phyloP scores from a whole-genome alignment of 805 yeast genomes.

The Kuraishia molischiana region DNA sequence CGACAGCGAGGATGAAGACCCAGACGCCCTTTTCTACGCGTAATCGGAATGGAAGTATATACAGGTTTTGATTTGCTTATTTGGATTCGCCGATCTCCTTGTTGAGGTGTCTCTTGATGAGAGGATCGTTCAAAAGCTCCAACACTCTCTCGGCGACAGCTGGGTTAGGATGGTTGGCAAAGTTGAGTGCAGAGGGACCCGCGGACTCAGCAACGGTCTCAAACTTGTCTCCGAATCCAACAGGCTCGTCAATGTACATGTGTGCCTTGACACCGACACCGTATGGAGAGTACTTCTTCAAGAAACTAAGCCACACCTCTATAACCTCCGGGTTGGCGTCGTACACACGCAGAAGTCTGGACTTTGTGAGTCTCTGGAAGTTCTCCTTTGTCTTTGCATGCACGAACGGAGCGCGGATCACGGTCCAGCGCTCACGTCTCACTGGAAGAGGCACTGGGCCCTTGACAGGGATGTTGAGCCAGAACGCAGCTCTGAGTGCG shows the following conservation, averaged over 20 bases:
- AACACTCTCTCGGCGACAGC: slow-evolving; percentile 58
- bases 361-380: slow-evolving; percentile 80
- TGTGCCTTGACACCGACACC: slow-evolving; percentile 81
- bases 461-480: slow-evolving; percentile 76
- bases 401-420: slow-evolving; percentile 85
- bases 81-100: background rate
- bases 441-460: slow-evolving; percentile 64
- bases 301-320: slow-evolving; percentile 70
- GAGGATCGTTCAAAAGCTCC: slow-evolving; percentile 61
- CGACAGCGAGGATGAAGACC: slow-evolving; percentile 47
- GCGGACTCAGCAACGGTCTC: slow-evolving; percentile 19
- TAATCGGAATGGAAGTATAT: too few species aligned
- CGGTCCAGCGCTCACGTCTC: slow-evolving; percentile 85
- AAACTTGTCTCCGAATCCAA: slow-evolving; percentile 31
- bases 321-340: slow-evolving; percentile 82
- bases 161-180: slow-evolving; percentile 17
- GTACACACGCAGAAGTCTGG: slow-evolving; percentile 63
- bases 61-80: too few species aligned
- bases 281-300: slow-evolving; percentile 65
- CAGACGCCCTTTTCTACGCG: too few species aligned
- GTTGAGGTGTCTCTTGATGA: slow-evolving; percentile 48
- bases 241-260: slow-evolving; percentile 43
- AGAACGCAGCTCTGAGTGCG: slow-evolving; percentile 82
- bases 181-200: slow-evolving; percentile 10
- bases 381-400: slow-evolving; percentile 93